These are phyloP conservation scores for Metschnikowia koreensis DNA, from an alignment of 805 yeast genomes.

Conservation along the genomic window DNA sequence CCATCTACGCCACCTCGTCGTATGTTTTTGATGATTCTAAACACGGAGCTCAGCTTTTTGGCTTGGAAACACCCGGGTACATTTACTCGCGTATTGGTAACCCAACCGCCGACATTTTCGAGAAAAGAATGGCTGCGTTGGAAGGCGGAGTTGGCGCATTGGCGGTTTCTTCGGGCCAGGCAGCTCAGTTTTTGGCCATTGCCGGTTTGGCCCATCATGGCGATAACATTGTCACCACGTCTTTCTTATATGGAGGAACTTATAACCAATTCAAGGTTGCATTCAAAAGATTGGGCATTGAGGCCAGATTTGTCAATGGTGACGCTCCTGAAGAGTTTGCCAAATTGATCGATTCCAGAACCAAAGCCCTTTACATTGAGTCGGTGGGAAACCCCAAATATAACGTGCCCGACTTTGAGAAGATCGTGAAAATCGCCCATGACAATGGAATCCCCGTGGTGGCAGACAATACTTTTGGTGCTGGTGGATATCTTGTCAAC, in stretches of 20 bases:
- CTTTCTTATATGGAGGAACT: constrained; percentile 92
- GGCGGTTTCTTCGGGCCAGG: constrained; percentile 93
- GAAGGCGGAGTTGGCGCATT: constrained; percentile 92
- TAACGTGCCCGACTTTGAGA: constrained; percentile 88
- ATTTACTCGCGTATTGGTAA: constrained; percentile 89
- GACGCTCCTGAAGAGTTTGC: constrained; percentile 75
- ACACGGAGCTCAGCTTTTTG: constrained; percentile 90
- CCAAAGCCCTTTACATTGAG: constrained; percentile 88
- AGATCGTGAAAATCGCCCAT: constrained; percentile 73
- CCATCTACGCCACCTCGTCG: constrained; percentile 90
- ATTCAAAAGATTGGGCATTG: constrained; percentile 85
- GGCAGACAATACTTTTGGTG: constrained; percentile 96
- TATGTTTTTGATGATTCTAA: constrained; percentile 83
- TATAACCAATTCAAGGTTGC: constrained; percentile 93
- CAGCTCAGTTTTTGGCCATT: constrained; percentile 87
- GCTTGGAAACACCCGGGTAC: constrained; percentile 77
- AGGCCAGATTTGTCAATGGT: constrained; percentile 80
- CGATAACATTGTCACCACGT: constrained; percentile 84
- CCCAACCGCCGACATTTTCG: constrained; percentile 91
- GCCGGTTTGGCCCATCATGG: constrained; percentile 83
- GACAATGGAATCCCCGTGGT: constrained; percentile 85
- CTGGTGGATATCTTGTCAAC: constrained; percentile 84
- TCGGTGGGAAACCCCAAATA: constrained; percentile 91
- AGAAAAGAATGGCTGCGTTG: constrained; percentile 86
- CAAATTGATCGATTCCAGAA: constrained; percentile 71